Evolutionary conservation across 169 alveolate species (phyloP).

Genomic region (Neospora caninum): DNA sequence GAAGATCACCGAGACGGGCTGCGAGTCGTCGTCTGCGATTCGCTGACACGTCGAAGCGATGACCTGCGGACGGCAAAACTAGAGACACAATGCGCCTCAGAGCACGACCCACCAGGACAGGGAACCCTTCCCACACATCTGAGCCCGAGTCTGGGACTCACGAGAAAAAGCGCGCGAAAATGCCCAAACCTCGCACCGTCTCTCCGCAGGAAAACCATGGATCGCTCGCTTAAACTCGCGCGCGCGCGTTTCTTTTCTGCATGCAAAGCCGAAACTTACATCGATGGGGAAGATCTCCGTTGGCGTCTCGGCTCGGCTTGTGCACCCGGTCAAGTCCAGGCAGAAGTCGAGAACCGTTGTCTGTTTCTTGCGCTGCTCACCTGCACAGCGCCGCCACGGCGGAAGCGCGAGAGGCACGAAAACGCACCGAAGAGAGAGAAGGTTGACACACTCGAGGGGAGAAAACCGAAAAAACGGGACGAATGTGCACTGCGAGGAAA

Average conservation of each 20-base stretch:
- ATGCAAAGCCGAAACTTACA: neutral
- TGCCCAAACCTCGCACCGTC: too few species aligned
- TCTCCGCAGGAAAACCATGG: too few species aligned
- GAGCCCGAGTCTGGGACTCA: too few species aligned
- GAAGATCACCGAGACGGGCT: slow-evolving; percentile 18
- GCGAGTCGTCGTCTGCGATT: slow-evolving; percentile 22
- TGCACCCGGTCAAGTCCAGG: slow-evolving; percentile 30
- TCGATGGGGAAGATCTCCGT: slow-evolving; percentile 14
- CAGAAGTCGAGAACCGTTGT: slow-evolving; percentile 17
- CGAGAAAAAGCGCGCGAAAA: too few species aligned
- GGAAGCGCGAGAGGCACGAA: neutral
- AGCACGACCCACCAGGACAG: neutral
- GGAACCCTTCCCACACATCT: too few species aligned
- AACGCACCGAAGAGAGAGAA: neutral
- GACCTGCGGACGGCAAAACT: neutral
- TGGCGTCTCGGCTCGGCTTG: neutral
- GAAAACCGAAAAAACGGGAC: neutral
- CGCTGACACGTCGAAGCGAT: slow-evolving; percentile 28
- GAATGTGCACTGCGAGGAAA: too few species aligned
- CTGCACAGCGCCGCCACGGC: neutral
- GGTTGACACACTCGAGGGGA: neutral
- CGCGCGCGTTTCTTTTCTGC: neutral
- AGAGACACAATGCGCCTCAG: neutral
- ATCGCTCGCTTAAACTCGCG: too few species aligned
- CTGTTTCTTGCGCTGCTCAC: slow-evolving; percentile 37